Evolutionary conservation across 805 yeast species (phyloP).

Genomic region (Candida pseudoglaebosa): DNA sequence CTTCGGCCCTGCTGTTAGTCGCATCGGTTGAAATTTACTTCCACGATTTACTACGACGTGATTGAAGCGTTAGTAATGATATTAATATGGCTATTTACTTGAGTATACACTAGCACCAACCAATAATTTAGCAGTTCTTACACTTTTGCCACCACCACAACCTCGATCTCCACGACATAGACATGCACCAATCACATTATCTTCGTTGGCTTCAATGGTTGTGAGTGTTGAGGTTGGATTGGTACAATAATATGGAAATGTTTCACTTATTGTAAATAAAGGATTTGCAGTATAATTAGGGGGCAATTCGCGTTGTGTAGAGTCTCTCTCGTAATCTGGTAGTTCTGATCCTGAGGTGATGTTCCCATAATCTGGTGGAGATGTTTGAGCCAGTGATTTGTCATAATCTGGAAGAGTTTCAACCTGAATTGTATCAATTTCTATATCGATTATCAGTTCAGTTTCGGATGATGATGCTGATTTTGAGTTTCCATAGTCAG

Average conservation of each 20-base stretch:
- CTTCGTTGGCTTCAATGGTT: not conserved
- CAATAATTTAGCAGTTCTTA: not conserved
- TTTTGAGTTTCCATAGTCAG: conserved; percentile 2
- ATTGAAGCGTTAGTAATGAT: too few species aligned
- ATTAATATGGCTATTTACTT: not conserved
- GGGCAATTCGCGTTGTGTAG: conserved; percentile 2
- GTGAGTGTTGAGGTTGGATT: not conserved
- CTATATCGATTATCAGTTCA: not conserved
- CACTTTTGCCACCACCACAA: conserved; percentile 5
- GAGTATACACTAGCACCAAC: conserved; percentile 1
- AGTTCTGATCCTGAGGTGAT: not conserved
- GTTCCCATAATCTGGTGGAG: conserved; percentile 3
- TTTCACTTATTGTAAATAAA: conserved; percentile 2
- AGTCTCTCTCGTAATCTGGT: conserved; percentile 4
- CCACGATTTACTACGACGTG: too few species aligned
- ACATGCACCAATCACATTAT: conserved; percentile 3
- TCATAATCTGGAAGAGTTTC: conserved; percentile 1
- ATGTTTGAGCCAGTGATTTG: conserved; percentile 1
- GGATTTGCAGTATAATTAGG: conserved; percentile 4
- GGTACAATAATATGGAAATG: conserved; percentile 4
- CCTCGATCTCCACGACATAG: conserved; percentile 4
- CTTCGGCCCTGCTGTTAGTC: too few species aligned
- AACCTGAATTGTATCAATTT: not conserved
- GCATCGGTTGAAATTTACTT: too few species aligned
- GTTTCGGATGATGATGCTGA: not conserved